Evolutionary conservation across 805 yeast genomes (phyloP), one percentile per base, ranked within the genome.

Genomic region (Yamadazyma endophytica): DNA sequence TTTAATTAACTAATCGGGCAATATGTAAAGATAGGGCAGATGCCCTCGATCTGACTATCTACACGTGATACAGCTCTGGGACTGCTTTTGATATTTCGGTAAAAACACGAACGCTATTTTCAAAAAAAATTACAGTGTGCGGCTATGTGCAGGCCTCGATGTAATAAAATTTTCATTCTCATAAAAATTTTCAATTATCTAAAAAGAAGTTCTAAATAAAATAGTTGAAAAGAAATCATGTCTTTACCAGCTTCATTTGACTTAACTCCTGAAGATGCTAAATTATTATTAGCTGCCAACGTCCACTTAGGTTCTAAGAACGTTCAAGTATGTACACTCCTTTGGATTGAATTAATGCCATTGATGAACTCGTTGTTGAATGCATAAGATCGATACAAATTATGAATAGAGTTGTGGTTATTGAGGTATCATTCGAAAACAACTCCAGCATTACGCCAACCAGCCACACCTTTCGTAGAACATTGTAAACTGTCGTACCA

Each of bases 221-320:
- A 32, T 18, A 23, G 17, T 21, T 28, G 21, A 21, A 29, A 29
- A 35, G 28, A 28, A 31, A 28, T 31, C 50, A 82, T 82, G 88
- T 80, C 88, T 62, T 75, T 79, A 71, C 89, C 90, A 69, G 86
- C 84, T 73, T 75, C 86, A 62, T 80, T 82, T 73, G 86, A 81
- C 70, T 82, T 85, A 73, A 87, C 96, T 70, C 87, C 88, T 72
- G 96, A 87, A 77, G 97, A 89, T 75, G 95, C 95, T 76, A 92
- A 92, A 80, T 85, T 90, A 70, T 80, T 92, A 74, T 82, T 92
- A 77, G 97, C 98, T 70, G 98, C 98, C 70, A 90, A 90, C 87
- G 86, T 82, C 63, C 98, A 92, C 80, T 83, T 92, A 70, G 98
- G 98, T 73, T 82, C 97, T 70, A 92, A 92, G 87, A 92, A 92